A percentile compares a stretch with the other conserved stretches of the same genome.
Conservation (phyloP, 106 monocot genomes). For the Dioscorea alata region DNA sequence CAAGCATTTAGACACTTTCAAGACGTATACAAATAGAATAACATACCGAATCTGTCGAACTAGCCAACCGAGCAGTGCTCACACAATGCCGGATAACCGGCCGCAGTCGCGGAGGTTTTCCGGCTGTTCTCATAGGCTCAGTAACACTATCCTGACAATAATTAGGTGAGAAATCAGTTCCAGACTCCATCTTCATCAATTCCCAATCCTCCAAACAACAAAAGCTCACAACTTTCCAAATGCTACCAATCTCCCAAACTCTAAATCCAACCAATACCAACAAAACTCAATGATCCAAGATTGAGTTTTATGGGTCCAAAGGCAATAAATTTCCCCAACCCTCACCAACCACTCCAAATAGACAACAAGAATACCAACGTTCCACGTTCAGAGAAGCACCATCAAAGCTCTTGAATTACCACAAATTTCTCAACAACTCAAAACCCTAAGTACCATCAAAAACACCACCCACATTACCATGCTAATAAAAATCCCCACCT, state of each 20-base stretch:
- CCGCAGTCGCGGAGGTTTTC: slow-evolving; percentile 39
- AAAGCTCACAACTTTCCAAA: background rate
- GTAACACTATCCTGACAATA: background rate
- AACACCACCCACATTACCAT: background rate
- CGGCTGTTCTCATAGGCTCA: slow-evolving; percentile 4
- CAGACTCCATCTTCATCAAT: slow-evolving; percentile 14
- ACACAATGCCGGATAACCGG: slow-evolving; percentile 39
- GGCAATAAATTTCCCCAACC: slow-evolving; percentile 8
- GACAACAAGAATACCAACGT: background rate
- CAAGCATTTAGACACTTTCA: background rate
- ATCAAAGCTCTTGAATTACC: background rate
- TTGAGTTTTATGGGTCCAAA: background rate
- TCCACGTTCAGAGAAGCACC: background rate
- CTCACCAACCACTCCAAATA: background rate
- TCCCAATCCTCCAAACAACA: background rate
- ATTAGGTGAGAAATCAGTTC: slow-evolving; percentile 13
- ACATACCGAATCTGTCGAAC: slow-evolving; percentile 6
- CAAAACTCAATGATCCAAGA: background rate
- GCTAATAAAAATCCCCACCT: background rate
- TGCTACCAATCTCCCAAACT: background rate
- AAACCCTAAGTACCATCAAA: background rate
- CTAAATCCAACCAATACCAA: background rate
- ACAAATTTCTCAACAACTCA: background rate
- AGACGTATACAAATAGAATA: background rate
- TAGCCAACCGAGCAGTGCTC: slow-evolving; percentile 30